These are phyloP conservation scores for Cyclotella baltica DNA, from an alignment of 108 stramenopile species.

Conservation along the genomic window DNA sequence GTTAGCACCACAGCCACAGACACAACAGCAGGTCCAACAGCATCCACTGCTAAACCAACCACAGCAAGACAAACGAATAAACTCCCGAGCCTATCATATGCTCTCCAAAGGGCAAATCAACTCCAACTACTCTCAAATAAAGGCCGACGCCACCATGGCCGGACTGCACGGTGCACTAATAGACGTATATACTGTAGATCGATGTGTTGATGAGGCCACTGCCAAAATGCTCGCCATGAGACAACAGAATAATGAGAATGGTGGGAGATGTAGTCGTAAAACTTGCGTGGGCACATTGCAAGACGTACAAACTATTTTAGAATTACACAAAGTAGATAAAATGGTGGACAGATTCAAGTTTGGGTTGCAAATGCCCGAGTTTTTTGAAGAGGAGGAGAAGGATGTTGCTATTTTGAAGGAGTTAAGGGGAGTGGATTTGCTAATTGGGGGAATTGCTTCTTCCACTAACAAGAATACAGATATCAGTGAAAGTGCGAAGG, in stretches of 20 bases:
- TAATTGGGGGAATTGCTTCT: constrained; percentile 18
- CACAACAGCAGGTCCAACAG: not conserved
- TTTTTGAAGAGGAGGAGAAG: constrained; percentile 41
- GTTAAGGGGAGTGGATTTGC: constrained; percentile 40
- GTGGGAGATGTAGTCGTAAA: constrained; percentile 4
- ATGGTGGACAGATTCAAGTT: constrained; percentile 47
- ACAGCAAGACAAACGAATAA: constrained; percentile 1
- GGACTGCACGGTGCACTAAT: constrained; percentile 34
- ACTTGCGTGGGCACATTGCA: constrained; percentile 42
- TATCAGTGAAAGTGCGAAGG: not conserved
- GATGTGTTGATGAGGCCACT: constrained; percentile 38
- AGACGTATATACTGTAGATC: constrained; percentile 43
- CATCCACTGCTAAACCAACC: constrained; percentile 19
- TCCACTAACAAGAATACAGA: constrained; percentile 8
- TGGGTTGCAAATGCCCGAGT: constrained; percentile 49
- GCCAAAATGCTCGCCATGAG: constrained; percentile 30
- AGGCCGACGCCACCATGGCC: constrained; percentile 47
- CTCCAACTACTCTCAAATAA: constrained; percentile 36
- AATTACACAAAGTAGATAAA: constrained; percentile 45
- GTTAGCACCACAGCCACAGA: not conserved
- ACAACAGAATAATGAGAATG: not conserved
- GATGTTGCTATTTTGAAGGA: constrained; percentile 22
- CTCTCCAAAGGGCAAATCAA: constrained; percentile 22
- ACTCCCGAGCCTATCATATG: constrained; percentile 14
- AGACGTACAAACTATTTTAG: constrained; percentile 41